Evolutionary conservation across 129 eudicot species (phyloP).

Genomic region (Flaveria linearis): DNA sequence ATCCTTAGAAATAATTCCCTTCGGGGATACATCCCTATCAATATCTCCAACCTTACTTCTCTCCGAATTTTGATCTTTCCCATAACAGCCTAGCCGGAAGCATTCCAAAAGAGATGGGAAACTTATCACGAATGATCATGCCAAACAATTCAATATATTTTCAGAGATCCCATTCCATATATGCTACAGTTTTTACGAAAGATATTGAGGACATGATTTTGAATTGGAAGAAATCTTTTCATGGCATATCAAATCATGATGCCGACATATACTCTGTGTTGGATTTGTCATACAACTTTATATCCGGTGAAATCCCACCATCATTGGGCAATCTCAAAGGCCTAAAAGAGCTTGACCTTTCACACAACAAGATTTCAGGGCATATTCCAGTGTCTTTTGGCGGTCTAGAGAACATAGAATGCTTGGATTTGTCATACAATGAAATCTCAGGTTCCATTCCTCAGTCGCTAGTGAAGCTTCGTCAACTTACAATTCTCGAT

Average conservation of each 20-base stretch:
- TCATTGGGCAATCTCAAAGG: slow-evolving; percentile 45
- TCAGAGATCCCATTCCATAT: no score
- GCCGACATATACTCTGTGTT: slow-evolving; percentile 46
- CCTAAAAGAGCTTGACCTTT: slow-evolving; percentile 51
- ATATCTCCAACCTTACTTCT: no score
- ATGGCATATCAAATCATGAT: slow-evolving; percentile 34
- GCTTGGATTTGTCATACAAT: slow-evolving; percentile 50
- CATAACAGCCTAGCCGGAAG: no score
- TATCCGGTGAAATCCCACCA: slow-evolving; percentile 42
- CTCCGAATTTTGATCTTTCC: no score
- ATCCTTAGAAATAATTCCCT: no score
- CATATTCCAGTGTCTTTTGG: slow-evolving; percentile 45
- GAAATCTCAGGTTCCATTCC: slow-evolving; percentile 47
- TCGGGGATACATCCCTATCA: no score
- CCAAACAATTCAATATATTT: no score
- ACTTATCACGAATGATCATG: no score
- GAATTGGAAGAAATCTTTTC: slow-evolving; percentile 61
- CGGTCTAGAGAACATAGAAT: slow-evolving; percentile 41
- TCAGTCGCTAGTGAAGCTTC: slow-evolving; percentile 36
- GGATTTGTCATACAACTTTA: slow-evolving; percentile 50
- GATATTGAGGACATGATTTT: no score
- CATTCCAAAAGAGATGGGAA: no score
- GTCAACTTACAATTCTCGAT: slow-evolving; percentile 37
- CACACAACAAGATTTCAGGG: slow-evolving; percentile 42
- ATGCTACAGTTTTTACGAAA: no score